Conservation (phyloP, 2,329 filamentous ascomycete species). For the Botrytis galanthina region DNA sequence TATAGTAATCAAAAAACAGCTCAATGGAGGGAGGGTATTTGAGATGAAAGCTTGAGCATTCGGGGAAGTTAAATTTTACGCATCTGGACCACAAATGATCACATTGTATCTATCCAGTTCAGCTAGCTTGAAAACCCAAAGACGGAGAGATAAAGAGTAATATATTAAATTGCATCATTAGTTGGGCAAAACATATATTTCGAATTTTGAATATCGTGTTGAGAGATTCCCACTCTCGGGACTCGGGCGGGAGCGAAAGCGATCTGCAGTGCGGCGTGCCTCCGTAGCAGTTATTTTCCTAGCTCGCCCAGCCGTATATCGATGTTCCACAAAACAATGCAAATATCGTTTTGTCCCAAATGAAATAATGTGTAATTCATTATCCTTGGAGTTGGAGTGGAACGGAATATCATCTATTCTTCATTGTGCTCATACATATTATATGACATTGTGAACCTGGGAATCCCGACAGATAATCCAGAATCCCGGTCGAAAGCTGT, state of each 20-base stretch:
- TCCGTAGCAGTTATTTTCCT: slow-evolving; percentile 11
- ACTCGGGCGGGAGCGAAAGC: slow-evolving; percentile 17
- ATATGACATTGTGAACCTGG: neutral
- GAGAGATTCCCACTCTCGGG: slow-evolving; percentile 12
- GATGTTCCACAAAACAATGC: slow-evolving; percentile 3
- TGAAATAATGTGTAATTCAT: neutral
- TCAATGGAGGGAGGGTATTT: neutral
- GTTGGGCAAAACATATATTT: neutral
- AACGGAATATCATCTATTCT: neutral
- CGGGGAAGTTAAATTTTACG: neutral
- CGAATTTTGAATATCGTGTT: neutral
- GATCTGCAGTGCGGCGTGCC: slow-evolving; percentile 19
- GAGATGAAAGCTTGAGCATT: neutral
- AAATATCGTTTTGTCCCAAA: neutral
- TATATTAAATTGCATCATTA: slow-evolving; percentile 3
- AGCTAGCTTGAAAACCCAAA: neutral
- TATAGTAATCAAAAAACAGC: neutral
- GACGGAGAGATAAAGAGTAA: neutral
- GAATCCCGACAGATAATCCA: slow-evolving; percentile 5
- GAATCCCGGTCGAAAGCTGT: slow-evolving; percentile 6
- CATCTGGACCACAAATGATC: slow-evolving; percentile 9
- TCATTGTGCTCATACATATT: neutral
- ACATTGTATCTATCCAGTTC: neutral
- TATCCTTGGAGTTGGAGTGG: neutral
- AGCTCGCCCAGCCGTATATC: slow-evolving; percentile 7